phyloP scores from a whole-genome alignment of 2,329 filamentous ascomycete species.

The Ophiostoma pallidulum region DNA sequence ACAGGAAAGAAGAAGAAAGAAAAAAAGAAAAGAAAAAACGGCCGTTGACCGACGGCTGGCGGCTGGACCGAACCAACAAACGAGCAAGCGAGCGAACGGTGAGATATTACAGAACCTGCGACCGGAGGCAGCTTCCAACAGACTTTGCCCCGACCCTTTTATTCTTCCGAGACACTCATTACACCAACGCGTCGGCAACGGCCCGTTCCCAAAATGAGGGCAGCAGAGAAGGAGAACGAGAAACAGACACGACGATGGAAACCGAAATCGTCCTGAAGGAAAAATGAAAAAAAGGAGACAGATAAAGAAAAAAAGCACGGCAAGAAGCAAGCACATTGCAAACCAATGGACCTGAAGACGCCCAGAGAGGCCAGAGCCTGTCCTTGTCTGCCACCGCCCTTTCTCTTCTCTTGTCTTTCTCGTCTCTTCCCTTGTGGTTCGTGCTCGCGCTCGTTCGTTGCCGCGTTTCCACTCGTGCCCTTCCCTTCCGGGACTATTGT shows the following conservation, averaged over 20 bases:
- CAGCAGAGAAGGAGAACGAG: neutral
- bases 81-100: neutral
- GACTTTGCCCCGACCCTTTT: too few relatives aligned
- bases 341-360: too few relatives aligned
- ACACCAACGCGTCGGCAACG: neutral
- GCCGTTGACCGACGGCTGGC: too few relatives aligned
- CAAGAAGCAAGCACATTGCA: too few relatives aligned
- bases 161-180: slow-evolving; percentile 5
- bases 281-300: neutral
- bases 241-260: neutral
- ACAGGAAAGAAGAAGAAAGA: neutral
- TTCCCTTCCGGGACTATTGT: too few relatives aligned
- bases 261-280: neutral
- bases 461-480: too few relatives aligned
- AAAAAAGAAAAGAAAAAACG: neutral
- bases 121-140: neutral
- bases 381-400: too few relatives aligned
- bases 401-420: too few relatives aligned
- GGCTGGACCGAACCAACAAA: neutral
- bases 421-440: too few relatives aligned
- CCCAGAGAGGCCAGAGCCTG: too few relatives aligned
- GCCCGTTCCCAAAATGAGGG: neutral
- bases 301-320: neutral
- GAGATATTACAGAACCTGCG: neutral
- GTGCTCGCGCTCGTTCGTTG: too few relatives aligned